Conservation (phyloP, 2,329 filamentous ascomycete species). For the Colletotrichum navitas region DNA sequence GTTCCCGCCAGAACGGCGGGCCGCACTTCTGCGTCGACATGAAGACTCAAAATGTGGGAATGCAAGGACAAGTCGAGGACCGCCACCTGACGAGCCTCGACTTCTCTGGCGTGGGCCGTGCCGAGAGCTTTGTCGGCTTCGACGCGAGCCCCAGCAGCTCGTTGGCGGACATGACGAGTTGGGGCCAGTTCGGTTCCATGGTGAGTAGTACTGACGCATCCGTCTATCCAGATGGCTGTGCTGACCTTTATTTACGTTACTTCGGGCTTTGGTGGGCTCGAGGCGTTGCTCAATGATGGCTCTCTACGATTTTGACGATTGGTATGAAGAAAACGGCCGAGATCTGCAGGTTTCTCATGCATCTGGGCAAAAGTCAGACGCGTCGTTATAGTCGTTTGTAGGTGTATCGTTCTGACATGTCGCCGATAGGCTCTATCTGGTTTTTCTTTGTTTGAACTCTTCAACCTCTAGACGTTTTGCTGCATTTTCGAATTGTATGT, state of each 20-base stretch:
- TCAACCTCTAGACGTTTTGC: background rate
- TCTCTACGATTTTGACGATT: conserved; percentile 25
- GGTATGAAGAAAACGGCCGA: background rate
- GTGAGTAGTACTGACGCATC: background rate
- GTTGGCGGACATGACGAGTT: conserved; percentile 36
- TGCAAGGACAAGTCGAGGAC: too few relatives aligned
- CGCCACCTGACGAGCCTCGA: too few relatives aligned
- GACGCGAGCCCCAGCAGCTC: too few relatives aligned
- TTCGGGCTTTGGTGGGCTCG: conserved; percentile 35
- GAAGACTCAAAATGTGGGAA: too few relatives aligned
- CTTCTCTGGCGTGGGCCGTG: too few relatives aligned
- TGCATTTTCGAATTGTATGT: too few relatives aligned
- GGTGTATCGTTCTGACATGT: background rate
- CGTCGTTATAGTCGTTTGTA: background rate
- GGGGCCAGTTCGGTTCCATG: conserved; percentile 42
- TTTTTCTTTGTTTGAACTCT: background rate
- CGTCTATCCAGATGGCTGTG: background rate
- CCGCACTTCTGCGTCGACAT: too few relatives aligned
- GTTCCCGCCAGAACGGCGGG: too few relatives aligned
- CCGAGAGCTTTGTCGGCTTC: too few relatives aligned
- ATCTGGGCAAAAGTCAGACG: background rate
- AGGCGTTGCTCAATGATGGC: conserved; percentile 33
- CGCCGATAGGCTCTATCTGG: background rate
- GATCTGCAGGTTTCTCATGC: fast-evolving
- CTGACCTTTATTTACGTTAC: conserved; percentile 21